phyloP scores from a whole-genome alignment of 352 stramenopile species.

The Elongisporangium undulatum region DNA sequence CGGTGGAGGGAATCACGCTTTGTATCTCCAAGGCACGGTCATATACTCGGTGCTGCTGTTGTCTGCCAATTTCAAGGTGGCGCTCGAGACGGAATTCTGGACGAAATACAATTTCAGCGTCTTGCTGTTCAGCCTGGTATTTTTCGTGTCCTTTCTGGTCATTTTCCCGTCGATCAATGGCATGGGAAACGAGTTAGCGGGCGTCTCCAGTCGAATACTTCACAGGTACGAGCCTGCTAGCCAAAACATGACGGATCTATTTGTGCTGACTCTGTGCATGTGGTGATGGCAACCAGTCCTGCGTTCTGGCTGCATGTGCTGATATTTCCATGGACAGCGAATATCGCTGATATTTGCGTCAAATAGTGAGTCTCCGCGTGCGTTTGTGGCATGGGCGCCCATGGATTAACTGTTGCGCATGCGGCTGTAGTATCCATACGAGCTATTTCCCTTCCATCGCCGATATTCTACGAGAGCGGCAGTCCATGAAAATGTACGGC shows the following conservation, averaged over 20 bases:
- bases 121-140: conserved; percentile 43
- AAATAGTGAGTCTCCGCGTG: conserved; percentile 47
- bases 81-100: conserved; percentile 72
- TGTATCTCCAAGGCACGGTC: conserved; percentile 63
- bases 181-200: conserved; percentile 46
- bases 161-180: conserved; percentile 46
- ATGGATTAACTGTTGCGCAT: too few species aligned
- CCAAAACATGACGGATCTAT: not conserved
- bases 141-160: conserved; percentile 67
- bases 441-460: conserved; percentile 70
- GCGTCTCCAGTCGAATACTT: conserved; percentile 53
- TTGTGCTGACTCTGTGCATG: conserved; percentile 1
- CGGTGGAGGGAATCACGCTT: conserved; percentile 21
- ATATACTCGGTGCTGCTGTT: conserved; percentile 73
- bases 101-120: conserved; percentile 63
- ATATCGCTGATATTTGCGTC: conserved; percentile 51
- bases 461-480: conserved; percentile 54
- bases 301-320: conserved; percentile 70
- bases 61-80: conserved; percentile 75
- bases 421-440: conserved; percentile 33
- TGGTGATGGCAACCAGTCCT: conserved; percentile 18
- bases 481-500: conserved; percentile 27
- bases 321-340: conserved; percentile 54
- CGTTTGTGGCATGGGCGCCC: too few species aligned
- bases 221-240: conserved; percentile 22